phyloP scores from a whole-genome alignment of 2,329 filamentous ascomycete genomes.

The Dactylella cylindrospora region DNA sequence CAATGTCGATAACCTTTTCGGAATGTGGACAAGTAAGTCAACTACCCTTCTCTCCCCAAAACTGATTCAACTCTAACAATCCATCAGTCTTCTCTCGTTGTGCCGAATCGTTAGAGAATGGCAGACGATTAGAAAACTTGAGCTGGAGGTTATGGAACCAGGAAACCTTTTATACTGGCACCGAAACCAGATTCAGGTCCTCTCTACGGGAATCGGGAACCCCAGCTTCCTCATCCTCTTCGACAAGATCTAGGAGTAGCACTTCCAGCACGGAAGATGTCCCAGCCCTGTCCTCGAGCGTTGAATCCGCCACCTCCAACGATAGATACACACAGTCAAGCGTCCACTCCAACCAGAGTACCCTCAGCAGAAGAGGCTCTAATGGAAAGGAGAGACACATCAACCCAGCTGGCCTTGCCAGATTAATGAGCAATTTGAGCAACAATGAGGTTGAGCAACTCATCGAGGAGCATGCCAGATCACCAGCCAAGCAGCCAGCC shows the following conservation, averaged over 20 bases:
- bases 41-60: conserved; percentile 3
- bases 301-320: conserved; percentile 69
- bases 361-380: conserved; percentile 64
- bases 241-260: conserved; percentile 49
- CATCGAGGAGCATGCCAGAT: conserved; percentile 39
- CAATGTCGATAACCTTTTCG: conserved; percentile 89
- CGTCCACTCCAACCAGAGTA: conserved; percentile 57
- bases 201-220: conserved; percentile 15
- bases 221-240: conserved; percentile 12
- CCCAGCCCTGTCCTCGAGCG: conserved; percentile 73
- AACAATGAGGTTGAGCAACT: conserved; percentile 43
- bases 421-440: conserved; percentile 61
- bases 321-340: conserved; percentile 60
- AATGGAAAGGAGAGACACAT: conserved; percentile 76
- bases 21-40: conserved; percentile 90
- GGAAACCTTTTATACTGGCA: conserved; percentile 72
- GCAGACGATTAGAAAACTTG: conserved; percentile 87
- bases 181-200: conserved; percentile 33
- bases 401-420: conserved; percentile 86
- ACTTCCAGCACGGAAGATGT: conserved; percentile 60
- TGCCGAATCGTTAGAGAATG: conserved; percentile 89
- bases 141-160: conserved; percentile 95
- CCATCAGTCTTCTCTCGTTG: conserved; percentile 84
- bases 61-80: not conserved
- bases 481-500: conserved; percentile 46